Percentiles rank a stretch among this genome's conserved stretches.
Conservation (phyloP, 495 filamentous ascomycete genomes). For the Neurospora sp. region DNA sequence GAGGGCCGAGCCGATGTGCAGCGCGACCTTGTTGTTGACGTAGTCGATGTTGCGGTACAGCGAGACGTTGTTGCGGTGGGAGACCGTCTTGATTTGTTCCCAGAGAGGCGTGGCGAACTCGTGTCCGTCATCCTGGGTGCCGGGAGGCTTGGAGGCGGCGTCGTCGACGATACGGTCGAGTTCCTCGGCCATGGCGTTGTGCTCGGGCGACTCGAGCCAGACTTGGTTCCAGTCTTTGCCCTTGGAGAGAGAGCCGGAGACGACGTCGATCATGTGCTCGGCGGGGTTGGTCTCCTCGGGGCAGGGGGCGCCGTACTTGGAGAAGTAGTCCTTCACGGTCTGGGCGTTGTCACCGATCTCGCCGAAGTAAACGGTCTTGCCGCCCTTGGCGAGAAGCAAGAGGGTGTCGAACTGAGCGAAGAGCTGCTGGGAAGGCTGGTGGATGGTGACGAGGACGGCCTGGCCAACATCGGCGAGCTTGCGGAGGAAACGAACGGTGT, state of each 20-base stretch:
- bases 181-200: conserved; percentile 47
- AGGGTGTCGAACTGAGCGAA: conserved; percentile 68
- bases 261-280: conserved; percentile 82
- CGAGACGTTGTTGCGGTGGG: conserved; percentile 53
- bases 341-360: conserved; percentile 34
- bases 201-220: conserved; percentile 64
- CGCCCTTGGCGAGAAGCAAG: conserved; percentile 54
- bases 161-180: conserved; percentile 46
- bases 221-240: conserved; percentile 68
- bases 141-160: conserved; percentile 19
- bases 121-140: conserved; percentile 19
- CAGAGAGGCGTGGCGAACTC: conserved; percentile 20
- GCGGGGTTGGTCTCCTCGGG: conserved; percentile 56
- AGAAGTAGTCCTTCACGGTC: conserved; percentile 32
- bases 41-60: conserved; percentile 67
- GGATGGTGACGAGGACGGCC: conserved; percentile 63
- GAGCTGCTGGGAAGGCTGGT: conserved; percentile 62
- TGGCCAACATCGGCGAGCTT: conserved; percentile 70
- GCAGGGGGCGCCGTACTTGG: conserved; percentile 59
- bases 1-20: conserved; percentile 32
- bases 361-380: conserved; percentile 61
- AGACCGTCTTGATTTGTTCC: conserved; percentile 35
- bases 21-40: conserved; percentile 49
- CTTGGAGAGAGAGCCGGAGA: conserved; percentile 44
- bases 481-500: conserved; percentile 71